phyloP scores from a whole-genome alignment of 2,329 filamentous ascomycete genomes.

The Pestalotiopsis sp. region DNA sequence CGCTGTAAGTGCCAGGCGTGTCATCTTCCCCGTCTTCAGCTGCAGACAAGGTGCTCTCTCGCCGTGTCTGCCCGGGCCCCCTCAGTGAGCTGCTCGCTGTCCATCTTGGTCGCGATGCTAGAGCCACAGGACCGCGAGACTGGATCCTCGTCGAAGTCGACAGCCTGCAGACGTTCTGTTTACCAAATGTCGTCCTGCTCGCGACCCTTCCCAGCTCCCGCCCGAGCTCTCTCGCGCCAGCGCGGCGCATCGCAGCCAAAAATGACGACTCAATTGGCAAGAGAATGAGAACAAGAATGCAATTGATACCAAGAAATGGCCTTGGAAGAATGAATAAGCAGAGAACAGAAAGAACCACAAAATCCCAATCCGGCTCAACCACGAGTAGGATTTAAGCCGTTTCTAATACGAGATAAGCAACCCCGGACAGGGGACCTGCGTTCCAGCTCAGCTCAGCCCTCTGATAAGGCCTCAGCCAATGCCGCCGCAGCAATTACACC shows the following conservation, averaged over 20 bases:
- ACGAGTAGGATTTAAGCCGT: constrained; percentile 3
- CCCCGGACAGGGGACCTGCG: background rate
- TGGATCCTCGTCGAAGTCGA: background rate
- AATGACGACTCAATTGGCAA: background rate
- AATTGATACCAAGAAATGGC: background rate
- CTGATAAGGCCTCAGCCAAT: constrained; percentile 5
- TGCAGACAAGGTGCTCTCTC: constrained; percentile 20
- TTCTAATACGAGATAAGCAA: constrained; percentile 9
- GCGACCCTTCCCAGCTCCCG: constrained; percentile 18
- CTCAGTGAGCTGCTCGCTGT: background rate
- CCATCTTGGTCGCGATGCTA: background rate
- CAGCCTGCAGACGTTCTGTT: constrained; percentile 1
- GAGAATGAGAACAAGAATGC: background rate
- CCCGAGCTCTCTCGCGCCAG: constrained; percentile 26
- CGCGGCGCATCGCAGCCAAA: constrained; percentile 25
- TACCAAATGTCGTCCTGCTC: constrained; percentile 17
- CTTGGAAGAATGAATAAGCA: background rate
- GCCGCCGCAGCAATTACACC: background rate
- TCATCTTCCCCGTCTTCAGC: constrained; percentile 31
- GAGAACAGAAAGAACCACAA: background rate
- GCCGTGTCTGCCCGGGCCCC: constrained; percentile 19
- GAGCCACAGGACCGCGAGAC: background rate
- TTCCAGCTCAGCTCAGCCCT: background rate
- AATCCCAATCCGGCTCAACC: background rate
- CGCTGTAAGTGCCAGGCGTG: constrained; percentile 46